phyloP scores from a whole-genome alignment of 148 eudicot species.

The Nepenthes gracilis region DNA sequence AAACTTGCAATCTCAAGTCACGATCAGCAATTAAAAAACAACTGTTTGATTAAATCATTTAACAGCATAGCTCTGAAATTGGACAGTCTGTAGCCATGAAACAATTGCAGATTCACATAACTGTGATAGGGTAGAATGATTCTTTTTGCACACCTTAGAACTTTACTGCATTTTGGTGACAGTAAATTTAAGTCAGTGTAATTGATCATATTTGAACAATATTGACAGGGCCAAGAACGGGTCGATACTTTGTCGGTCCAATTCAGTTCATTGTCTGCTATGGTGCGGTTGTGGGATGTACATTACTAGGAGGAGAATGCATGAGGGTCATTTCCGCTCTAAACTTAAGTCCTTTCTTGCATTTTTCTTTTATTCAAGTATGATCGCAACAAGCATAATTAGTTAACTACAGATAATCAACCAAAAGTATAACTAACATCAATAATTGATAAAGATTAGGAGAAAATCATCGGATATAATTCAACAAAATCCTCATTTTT shows the following conservation, averaged over 20 bases:
- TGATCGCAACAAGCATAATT: background rate
- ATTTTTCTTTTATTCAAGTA: background rate
- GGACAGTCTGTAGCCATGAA: too few species aligned
- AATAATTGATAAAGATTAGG: too few species aligned
- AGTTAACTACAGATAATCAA: background rate
- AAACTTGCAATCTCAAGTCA: too few species aligned
- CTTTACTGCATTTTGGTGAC: background rate
- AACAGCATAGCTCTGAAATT: too few species aligned
- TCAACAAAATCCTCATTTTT: too few species aligned
- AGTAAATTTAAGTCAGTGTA: background rate
- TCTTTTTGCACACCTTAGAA: background rate
- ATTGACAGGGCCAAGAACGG: conserved; percentile 50
- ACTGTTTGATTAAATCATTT: too few species aligned
- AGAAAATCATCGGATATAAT: too few species aligned
- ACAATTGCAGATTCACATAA: too few species aligned
- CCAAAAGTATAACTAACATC: background rate
- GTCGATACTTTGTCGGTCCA: conserved; percentile 63
- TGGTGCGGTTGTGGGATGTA: conserved; percentile 60
- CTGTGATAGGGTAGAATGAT: background rate
- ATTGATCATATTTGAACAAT: background rate
- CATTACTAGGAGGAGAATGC: conserved; percentile 70
- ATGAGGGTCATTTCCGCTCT: conserved; percentile 36
- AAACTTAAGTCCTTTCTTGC: background rate
- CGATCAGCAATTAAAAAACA: too few species aligned
- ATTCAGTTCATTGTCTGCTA: conserved; percentile 69